These are phyloP conservation scores for Heteromeles arbutifolia DNA, from an alignment of 306 rosid species.

Conservation along the genomic window DNA sequence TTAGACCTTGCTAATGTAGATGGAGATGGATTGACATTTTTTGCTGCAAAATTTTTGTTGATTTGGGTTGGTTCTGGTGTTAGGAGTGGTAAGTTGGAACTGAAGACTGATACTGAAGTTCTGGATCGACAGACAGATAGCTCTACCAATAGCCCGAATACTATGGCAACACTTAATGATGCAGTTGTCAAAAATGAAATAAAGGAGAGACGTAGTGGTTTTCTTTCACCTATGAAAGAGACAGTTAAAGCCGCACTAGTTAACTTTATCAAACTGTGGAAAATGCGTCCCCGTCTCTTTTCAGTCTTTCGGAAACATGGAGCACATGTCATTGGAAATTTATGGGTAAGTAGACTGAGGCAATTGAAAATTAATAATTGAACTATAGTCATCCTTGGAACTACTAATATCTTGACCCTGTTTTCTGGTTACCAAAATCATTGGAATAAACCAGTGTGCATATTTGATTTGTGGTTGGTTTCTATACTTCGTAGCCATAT, in stretches of 20 bases:
- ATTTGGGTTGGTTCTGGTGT: slow-evolving; percentile 68
- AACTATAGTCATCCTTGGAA: neutral
- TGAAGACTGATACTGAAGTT: slow-evolving; percentile 61
- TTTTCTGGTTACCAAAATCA: neutral
- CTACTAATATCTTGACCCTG: neutral
- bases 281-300: slow-evolving; percentile 41
- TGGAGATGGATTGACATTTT: slow-evolving; percentile 54
- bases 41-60: slow-evolving; percentile 60
- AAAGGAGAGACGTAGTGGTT: slow-evolving; percentile 52
- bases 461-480: neutral
- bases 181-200: slow-evolving; percentile 43
- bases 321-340: slow-evolving; percentile 42
- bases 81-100: slow-evolving; percentile 51
- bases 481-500: neutral
- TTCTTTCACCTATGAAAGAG: slow-evolving; percentile 62
- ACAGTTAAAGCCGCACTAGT: slow-evolving; percentile 61
- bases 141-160: slow-evolving; percentile 40
- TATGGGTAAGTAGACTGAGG: slow-evolving; percentile 61
- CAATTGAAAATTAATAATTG: neutral
- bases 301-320: slow-evolving; percentile 66
- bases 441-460: neutral
- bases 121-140: slow-evolving; percentile 56
- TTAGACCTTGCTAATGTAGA: slow-evolving; percentile 45
- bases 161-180: slow-evolving; percentile 46
- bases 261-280: slow-evolving; percentile 71